Conservation (phyloP, 371 early-diverging fungal genomes). For the Scutellospora calospora region DNA sequence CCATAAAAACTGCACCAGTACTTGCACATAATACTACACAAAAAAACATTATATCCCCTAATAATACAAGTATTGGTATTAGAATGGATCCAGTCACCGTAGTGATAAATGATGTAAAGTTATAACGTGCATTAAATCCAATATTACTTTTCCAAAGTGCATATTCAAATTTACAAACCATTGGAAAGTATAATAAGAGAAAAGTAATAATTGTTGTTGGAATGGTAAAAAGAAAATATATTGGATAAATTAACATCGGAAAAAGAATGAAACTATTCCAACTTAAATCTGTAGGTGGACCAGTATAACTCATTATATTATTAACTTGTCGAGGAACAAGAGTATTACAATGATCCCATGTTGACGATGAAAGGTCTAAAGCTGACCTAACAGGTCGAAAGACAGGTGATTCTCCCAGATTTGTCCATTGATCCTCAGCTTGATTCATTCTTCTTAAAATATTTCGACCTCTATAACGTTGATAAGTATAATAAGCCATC, state of each 20-base stretch:
- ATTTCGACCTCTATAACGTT: not conserved
- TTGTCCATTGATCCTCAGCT: not conserved
- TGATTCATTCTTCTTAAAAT: not conserved
- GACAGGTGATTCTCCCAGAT: not conserved
- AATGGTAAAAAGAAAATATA: not conserved
- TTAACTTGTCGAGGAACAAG: not conserved
- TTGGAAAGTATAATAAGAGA: conserved; percentile 9
- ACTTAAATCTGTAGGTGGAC: not conserved
- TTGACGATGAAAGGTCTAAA: conserved; percentile 4
- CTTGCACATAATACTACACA: not conserved
- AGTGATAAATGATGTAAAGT: not conserved
- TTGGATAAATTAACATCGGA: not conserved
- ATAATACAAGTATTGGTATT: conserved; percentile 1
- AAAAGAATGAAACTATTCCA: not conserved
- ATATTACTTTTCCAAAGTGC: not conserved
- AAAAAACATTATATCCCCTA: not conserved
- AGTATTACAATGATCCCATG: not conserved
- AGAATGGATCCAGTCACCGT: not conserved
- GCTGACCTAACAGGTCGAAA: not conserved
- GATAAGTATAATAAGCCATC: not conserved
- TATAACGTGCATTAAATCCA: not conserved
- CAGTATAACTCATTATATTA: not conserved
- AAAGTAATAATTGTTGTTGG: conserved; percentile 10
- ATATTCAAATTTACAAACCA: conserved; percentile 28
- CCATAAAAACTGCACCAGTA: not conserved